Conservation (phyloP, 192 early-diverging fungal species). For the Umbelopsis sp. region DNA sequence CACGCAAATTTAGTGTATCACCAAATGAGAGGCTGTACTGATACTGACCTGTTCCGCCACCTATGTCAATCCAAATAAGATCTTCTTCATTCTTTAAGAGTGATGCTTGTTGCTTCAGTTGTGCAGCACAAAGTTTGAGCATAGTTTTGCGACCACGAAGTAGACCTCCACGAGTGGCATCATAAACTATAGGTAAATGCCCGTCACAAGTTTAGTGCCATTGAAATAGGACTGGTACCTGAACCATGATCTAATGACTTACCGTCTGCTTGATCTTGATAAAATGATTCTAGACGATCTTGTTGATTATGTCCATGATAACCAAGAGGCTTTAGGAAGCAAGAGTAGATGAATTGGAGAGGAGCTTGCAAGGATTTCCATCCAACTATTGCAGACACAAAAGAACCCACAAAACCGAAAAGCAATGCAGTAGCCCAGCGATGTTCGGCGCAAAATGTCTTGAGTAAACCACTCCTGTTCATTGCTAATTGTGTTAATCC, state of each 20-base stretch:
- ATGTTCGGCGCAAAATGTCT: slow-evolving; percentile 19
- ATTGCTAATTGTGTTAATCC: slow-evolving; percentile 23
- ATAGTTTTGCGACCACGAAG: slow-evolving; percentile 78
- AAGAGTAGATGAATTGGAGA: slow-evolving; percentile 66
- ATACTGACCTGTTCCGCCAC: slow-evolving; percentile 61
- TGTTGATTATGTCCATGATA: slow-evolving; percentile 67
- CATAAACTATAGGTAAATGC: slow-evolving; percentile 57
- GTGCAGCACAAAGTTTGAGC: slow-evolving; percentile 82
- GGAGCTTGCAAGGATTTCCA: slow-evolving; percentile 45
- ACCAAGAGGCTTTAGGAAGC: slow-evolving; percentile 74
- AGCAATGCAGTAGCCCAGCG: slow-evolving; percentile 24
- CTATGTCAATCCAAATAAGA: slow-evolving; percentile 63
- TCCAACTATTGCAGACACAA: slow-evolving; percentile 26
- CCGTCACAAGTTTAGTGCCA: neutral
- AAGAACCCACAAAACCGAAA: slow-evolving; percentile 23
- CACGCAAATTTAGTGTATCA: neutral
- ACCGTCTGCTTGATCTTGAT: slow-evolving; percentile 75
- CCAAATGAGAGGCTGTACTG: neutral
- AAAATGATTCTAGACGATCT: slow-evolving; percentile 76
- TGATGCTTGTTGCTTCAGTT: slow-evolving; percentile 52
- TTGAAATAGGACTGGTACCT: neutral
- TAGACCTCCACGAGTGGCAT: slow-evolving; percentile 69
- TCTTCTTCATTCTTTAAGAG: neutral
- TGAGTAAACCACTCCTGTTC: neutral
- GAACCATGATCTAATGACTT: slow-evolving; percentile 19